Evolutionary conservation across 1,284 basidiomycete species (phyloP), one percentile per base, ranked within the genome.

Genomic region (Phellinidium pouzarii): DNA sequence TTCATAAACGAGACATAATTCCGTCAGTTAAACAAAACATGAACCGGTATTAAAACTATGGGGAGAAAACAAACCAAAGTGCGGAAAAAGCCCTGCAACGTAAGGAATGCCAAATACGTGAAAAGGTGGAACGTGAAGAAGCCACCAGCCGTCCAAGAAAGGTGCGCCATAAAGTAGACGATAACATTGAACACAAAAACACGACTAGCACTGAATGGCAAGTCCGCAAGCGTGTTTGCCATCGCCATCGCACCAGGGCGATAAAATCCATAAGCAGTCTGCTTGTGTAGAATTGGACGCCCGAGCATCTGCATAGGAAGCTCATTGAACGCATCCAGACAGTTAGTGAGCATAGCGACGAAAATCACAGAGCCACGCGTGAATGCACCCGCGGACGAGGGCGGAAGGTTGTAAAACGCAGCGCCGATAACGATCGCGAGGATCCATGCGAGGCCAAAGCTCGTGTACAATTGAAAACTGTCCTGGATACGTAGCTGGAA

Each of bases 301-400:
- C 89, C 89, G 57, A 83, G 59, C 84, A 91, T 87, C 71, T 82
- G 79, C 26, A 70, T 66, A 1, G 84, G 83, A 72, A 86, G 76
- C 73, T 90, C 87, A 52, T 81, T 79, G 66, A 92, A 92, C 1
- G 87, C 87, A 63, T 85, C 84, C 53, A 92, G 71, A 61, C 80
- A 80, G 51, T 82, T 85, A 25, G 86, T 85, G 26, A 94, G 68
- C 55, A 93, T 70, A 46, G 82, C 82, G 36, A 60, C 65, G 67
- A 94, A 94, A 51, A 94, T 81, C 41, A 91, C 81, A 68, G 89
- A 82, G 26, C 91, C 92, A 58, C 91, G 80, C 19, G 91, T 92
- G 70, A 95, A 95, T 0, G 86, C 88, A 36, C 91, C 91, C 34
- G 78, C 77, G 6, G 91, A 80, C 0, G 86, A 84, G 14, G 75